phyloP scores from a whole-genome alignment of 1,284 basidiomycete species.

The Stereum hirsutum region DNA sequence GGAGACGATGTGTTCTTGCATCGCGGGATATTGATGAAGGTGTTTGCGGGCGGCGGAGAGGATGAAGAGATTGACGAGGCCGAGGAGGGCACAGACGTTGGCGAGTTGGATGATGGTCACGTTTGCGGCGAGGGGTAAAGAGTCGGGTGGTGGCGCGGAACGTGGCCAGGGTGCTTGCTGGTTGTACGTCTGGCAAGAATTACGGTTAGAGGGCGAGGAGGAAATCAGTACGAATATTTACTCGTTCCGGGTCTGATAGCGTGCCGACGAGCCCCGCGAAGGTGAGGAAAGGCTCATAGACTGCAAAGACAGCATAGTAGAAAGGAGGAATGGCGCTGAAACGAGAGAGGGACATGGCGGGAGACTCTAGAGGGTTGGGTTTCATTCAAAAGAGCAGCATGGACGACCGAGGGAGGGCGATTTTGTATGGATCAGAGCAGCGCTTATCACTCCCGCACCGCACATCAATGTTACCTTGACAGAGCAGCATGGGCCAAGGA shows the following conservation, averaged over 20 bases:
- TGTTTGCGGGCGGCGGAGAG: slow-evolving; percentile 50
- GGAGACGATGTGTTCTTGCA: slow-evolving; percentile 62
- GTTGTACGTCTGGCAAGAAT: slow-evolving; percentile 46
- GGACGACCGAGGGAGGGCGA: no score
- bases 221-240: slow-evolving; percentile 21
- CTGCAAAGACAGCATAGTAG: slow-evolving; percentile 64
- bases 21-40: slow-evolving; percentile 41
- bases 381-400: no score
- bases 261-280: slow-evolving; percentile 55
- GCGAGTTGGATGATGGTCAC: slow-evolving; percentile 65
- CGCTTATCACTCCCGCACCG: no score
- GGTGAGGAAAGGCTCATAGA: slow-evolving; percentile 65
- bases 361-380: not conserved
- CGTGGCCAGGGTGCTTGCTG: slow-evolving; percentile 63
- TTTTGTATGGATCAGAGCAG: no score
- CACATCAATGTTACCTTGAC: no score
- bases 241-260: slow-evolving; percentile 56
- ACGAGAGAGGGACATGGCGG: not conserved
- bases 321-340: slow-evolving; percentile 40
- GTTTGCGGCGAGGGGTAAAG: slow-evolving; percentile 49
- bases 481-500: no score
- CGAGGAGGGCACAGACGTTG: slow-evolving; percentile 65
- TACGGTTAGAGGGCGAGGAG: slow-evolving; percentile 3
- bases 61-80: slow-evolving; percentile 58
- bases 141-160: slow-evolving; percentile 32